Evolutionary conservation across 1,139 yeast species (phyloP), one percentile per base, ranked within the genome.

Genomic region (Protomyces inouyei): DNA sequence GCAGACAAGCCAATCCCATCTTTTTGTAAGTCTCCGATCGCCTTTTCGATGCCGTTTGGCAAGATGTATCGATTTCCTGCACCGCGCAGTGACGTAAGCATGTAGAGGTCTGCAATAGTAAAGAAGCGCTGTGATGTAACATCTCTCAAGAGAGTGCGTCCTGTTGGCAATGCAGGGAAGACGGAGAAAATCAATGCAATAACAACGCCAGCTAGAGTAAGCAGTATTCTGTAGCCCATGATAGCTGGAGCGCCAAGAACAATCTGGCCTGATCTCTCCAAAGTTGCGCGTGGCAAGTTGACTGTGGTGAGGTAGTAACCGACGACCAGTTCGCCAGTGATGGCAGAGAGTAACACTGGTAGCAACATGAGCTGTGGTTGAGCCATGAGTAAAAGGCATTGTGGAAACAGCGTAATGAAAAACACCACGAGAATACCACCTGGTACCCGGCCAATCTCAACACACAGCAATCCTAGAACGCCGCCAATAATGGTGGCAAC

Each of bases 181-280:
- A 60, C 48, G 14, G 51, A 28, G 59, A 60, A 60, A 10, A 54
- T 9, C 12, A 52, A 16, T 12, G 59, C 59, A 32, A 60, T 38
- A 36, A 60, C 51, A 8, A 60, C 59, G 8, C 64, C 64, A n/a
- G 64, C 64, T 9, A 60, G 28, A 16, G 64, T 60, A 9, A 60
- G 52, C 12, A 60, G 37, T 4, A 60, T 55, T n/a, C 64, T 46
- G 38, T 54, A 60, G 32, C 64, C 64, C 59, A 60, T 54, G 18
- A 53, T 21, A 3, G 64, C 64, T 3, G 64, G 64, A 10, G 59
- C 43, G 16, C 35, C 28, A 35, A 60, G 59, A 43, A 52, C 40
- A 9, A 48, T 36, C 25, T 60, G 64, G 3, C 64, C 64, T n/a
- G 59, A 54, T 12, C 28, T 38, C 36, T 23, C 45, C 16, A 60